phyloP scores from a whole-genome alignment of 179 eudicot genomes.

The Patellifolia procumbens region DNA sequence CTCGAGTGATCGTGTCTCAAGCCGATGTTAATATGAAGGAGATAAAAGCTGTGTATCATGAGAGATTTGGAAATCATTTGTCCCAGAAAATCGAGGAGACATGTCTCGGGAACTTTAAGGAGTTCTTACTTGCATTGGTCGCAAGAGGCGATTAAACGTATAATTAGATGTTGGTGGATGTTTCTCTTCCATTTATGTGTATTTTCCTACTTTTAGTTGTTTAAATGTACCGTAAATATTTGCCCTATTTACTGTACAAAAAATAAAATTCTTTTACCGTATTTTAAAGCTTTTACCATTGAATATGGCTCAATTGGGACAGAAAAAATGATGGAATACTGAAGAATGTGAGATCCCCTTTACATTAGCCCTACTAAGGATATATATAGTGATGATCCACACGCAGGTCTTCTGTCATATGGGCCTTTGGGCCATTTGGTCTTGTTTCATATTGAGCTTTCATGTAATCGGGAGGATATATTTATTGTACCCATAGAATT shows the following conservation, averaged over 20 bases:
- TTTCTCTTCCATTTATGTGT: background rate
- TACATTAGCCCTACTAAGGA: no score
- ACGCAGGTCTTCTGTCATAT: no score
- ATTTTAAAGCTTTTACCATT: no score
- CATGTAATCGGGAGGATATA: no score
- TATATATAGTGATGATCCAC: no score
- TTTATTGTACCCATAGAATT: no score
- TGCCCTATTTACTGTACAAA: background rate
- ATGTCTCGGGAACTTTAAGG: constrained; percentile 71
- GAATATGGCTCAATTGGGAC: no score
- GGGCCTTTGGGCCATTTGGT: no score
- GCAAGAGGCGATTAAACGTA: constrained; percentile 28
- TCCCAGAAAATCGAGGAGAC: constrained; percentile 44
- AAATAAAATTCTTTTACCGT: no score
- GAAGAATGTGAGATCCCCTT: no score
- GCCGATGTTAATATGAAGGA: constrained; percentile 64
- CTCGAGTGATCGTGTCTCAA: constrained; percentile 59
- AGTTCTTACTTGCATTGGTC: constrained; percentile 61
- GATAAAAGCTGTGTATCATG: constrained; percentile 48
- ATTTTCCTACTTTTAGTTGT: background rate
- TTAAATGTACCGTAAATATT: background rate
- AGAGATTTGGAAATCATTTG: constrained; percentile 40
- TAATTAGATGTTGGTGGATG: background rate
- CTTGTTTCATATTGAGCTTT: no score
- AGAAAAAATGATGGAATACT: no score